Evolutionary conservation across 1,139 yeast genomes (phyloP), one percentile per base, ranked within the genome.

Genomic region (Candida tetrigidarum): DNA sequence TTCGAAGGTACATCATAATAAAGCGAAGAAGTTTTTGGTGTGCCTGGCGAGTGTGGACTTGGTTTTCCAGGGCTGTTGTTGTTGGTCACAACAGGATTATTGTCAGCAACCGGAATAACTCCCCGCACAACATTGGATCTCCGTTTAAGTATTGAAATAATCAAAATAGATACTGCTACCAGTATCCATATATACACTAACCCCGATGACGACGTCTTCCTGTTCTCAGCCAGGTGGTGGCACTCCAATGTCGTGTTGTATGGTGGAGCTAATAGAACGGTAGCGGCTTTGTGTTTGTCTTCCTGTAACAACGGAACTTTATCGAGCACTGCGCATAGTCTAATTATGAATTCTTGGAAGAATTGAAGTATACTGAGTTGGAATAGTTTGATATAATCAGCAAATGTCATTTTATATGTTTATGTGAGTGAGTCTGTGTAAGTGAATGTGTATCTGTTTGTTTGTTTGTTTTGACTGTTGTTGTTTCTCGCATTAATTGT

Each of bases 251-350:
- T 32, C 4, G 12, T 19, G 36, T 32, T 32, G 25, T 32, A 12
- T 4, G 25, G 10, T n/a, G 36, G 22, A 2, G 14, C 25, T 15
- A 32, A 20, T 3, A 8, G 9, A 18, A 19, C 12, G 3, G 15
- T 5, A n/a, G 15, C 25, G 23, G 36, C 36, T 32, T 32, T 32
- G 36, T 32, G 36, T 4, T 15, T 19, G 4, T 19, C 36, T 11
- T 32, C 36, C 16, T 32, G 36, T 12, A 32, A 12, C 22, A 32
- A 32, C 8, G 25, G 36, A 11, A 19, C 36, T 20, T 32, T 25
- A 9, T 32, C 36, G n/a, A 32, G 36, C 14, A 19, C 22, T 19
- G 26, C n/a, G 25, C 36, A 19, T 7, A 32, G 18, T 19, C 23
- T 32, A 9, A 19, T 7, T 8, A 32, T 14, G 10, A 32, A 32